These are phyloP conservation scores for Hibiscus tridactylites DNA, from an alignment of 345 rosid genomes.

Conservation along the genomic window DNA sequence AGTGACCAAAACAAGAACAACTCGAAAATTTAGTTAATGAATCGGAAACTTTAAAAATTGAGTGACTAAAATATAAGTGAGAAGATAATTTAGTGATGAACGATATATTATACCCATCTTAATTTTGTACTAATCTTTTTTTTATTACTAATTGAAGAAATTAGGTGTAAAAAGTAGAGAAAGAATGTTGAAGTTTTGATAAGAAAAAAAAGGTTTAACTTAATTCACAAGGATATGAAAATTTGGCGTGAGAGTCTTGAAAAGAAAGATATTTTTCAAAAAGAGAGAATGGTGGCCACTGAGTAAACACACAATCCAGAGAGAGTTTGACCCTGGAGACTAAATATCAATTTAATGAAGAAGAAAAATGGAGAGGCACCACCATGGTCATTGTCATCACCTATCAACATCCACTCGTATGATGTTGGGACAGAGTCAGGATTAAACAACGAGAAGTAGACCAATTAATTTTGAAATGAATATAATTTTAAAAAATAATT, in stretches of 20 bases:
- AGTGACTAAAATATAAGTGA: too few species aligned
- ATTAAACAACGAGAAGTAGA: too few species aligned
- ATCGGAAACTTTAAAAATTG: too few species aligned
- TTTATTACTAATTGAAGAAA: background rate
- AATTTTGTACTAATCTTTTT: too few species aligned
- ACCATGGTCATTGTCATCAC: conserved; percentile 17
- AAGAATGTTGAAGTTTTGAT: conserved; percentile 8
- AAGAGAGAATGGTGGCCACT: conserved; percentile 25
- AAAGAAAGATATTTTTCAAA: conserved; percentile 4
- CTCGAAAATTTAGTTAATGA: too few species aligned
- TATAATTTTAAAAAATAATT: too few species aligned
- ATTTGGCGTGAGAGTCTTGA: background rate
- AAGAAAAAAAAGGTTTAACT: background rate
- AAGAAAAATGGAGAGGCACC: background rate
- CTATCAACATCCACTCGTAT: background rate
- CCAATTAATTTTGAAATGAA: too few species aligned
- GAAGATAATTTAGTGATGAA: too few species aligned
- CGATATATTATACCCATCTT: too few species aligned
- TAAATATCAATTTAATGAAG: background rate
- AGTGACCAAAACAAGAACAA: too few species aligned
- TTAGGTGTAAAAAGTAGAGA: background rate
- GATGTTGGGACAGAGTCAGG: too few species aligned
- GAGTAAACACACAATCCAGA: conserved; percentile 25
- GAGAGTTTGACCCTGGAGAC: conserved; percentile 11
- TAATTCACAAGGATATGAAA: conserved; percentile 2